Conservation (phyloP, 2,329 filamentous ascomycete species). For the Chalaropsis thielavioides region DNA sequence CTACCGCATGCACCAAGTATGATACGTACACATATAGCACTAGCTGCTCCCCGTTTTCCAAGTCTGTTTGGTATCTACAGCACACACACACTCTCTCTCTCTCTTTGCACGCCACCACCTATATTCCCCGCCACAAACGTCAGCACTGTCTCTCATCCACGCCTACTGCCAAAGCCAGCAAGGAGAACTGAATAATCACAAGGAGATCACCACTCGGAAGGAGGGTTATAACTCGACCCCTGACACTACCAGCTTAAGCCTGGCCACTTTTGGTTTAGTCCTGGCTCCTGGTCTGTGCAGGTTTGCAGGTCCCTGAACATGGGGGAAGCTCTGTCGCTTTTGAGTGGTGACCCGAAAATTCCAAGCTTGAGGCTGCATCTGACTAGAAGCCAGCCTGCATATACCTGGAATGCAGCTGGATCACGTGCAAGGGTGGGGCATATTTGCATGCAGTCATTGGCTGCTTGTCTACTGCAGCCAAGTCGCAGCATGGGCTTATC, state of each 20-base stretch:
- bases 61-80: not conserved
- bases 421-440: not conserved
- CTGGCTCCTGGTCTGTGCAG: constrained; percentile 1
- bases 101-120: not conserved
- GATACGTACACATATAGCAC: not conserved
- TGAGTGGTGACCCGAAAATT: not conserved
- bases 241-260: not conserved
- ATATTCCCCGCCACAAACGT: not conserved
- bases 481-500: not conserved
- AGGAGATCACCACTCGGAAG: not conserved
- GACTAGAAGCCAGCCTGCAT: not conserved
- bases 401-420: too few species aligned
- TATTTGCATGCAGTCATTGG: not conserved
- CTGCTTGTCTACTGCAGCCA: not conserved
- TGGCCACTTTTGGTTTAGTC: not conserved
- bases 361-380: not conserved
- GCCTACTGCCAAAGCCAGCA: not conserved
- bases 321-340: not conserved
- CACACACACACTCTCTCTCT: not conserved
- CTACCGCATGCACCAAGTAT: not conserved
- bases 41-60: not conserved
- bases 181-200: not conserved
- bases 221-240: not conserved
- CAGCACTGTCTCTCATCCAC: not conserved
- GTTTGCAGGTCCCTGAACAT: not conserved